Base-by-base conservation (phyloP, 495 filamentous ascomycete genomes). In the Lindgomyces ingoldianus region DNA sequence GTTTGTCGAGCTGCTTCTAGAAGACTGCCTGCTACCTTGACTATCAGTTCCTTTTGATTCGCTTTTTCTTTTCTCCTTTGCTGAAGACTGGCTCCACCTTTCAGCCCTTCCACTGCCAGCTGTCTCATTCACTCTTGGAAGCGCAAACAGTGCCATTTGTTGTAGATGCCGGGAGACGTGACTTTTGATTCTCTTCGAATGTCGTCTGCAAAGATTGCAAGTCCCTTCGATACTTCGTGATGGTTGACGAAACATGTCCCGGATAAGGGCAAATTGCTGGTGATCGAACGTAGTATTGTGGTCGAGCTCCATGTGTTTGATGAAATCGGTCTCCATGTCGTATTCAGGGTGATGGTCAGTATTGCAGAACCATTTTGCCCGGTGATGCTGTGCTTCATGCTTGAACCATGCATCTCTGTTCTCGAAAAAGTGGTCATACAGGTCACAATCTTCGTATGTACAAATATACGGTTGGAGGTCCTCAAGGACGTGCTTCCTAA, bases 391-490 rank as follows among this genome's bases (percentile, higher is more conserved):
- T 4, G 44, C 22, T 26, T 60, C 57, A 27, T 60, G 57, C 9
- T 50, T 51, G n/a, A 3, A 39, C 46, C 57, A 60, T 10, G 22
- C 46, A 39, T 60, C 57, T 22, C 57, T 14, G 29, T 14, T 51
- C 1, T 60, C 57, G 46, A 60, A 60, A 10, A 60, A 50, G 29
- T 52, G 25, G 14, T 60, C 46, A 21, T 60, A 26, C 16, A 60
- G 30, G 2, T 60, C n/a, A 26, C 57, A 60, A 18, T 42, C 46
- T 2, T n/a, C 19, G 4, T 33, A 39, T 24, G 57, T 60, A 27
- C 57, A 60, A 9, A 51, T 22, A 41, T 60, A 60, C 6, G 57
- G 57, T 42, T 60, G 44, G 3, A 60, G 14, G 26, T 60, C 57
- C 11, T 3, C 57, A 10, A 60, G 22, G 18, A 60, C 46, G n/a